phyloP scores from a whole-genome alignment of 177 flowering plant species.

The Vitis hybrid region DNA sequence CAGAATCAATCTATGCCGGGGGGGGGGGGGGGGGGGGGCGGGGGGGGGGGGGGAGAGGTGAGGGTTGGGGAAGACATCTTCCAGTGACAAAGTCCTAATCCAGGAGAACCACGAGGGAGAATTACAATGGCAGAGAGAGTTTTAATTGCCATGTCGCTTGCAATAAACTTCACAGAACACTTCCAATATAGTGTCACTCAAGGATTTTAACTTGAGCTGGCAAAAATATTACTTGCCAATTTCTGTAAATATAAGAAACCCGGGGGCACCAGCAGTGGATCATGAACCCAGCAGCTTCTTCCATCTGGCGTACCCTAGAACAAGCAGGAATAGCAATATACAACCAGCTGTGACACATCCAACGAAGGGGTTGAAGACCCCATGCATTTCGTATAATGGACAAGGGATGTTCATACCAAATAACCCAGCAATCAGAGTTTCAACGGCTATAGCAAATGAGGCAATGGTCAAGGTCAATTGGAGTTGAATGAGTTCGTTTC shows the following conservation, averaged over 20 bases:
- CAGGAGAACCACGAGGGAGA: no score
- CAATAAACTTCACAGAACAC: no score
- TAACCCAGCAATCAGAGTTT: slow-evolving; percentile 66
- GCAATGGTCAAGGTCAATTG: slow-evolving; percentile 86
- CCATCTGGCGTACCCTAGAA: slow-evolving; percentile 89
- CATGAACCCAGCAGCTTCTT: slow-evolving; percentile 88
- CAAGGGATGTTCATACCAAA: slow-evolving; percentile 97
- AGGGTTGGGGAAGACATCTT: no score
- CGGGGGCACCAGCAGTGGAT: slow-evolving; percentile 1
- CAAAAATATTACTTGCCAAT: background rate
- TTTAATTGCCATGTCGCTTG: no score
- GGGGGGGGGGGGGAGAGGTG: no score
- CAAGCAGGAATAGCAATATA: slow-evolving; percentile 61
- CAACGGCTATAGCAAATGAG: slow-evolving; percentile 74
- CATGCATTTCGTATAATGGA: slow-evolving; percentile 37
- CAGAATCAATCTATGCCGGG: no score
- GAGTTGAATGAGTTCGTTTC: slow-evolving; percentile 93
- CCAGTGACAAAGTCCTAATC: no score
- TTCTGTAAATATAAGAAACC: background rate
- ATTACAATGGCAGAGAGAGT: no score
- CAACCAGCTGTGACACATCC: slow-evolving; percentile 41
- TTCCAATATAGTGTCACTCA: background rate
- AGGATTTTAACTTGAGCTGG: background rate
- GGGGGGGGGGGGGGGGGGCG: no score
- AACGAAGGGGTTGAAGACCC: slow-evolving; percentile 59